Evolutionary conservation across 2,329 filamentous ascomycete species (phyloP).

Genomic region (Emmonsia crescens): DNA sequence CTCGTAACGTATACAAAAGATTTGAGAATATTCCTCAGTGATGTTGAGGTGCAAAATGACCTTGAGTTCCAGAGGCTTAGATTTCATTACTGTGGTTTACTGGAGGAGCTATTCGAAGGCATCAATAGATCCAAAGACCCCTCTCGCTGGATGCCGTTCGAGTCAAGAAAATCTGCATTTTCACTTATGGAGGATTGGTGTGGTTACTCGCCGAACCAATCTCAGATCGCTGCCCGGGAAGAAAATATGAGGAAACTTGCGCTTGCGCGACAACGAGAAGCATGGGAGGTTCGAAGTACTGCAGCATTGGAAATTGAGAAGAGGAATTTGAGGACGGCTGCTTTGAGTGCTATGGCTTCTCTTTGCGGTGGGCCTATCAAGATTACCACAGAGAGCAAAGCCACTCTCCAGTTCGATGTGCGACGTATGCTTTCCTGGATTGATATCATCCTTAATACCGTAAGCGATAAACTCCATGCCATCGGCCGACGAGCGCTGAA

Average conservation of each 20-base stretch:
- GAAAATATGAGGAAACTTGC: slow-evolving; percentile 78
- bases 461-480: slow-evolving; percentile 81
- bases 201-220: slow-evolving; percentile 85
- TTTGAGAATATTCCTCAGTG: slow-evolving; percentile 85
- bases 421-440: slow-evolving; percentile 91
- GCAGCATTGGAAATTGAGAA: slow-evolving; percentile 96
- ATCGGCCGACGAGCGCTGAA: slow-evolving; percentile 81
- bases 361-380: slow-evolving; percentile 72
- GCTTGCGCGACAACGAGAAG: slow-evolving; percentile 62
- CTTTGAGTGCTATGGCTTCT: slow-evolving; percentile 88
- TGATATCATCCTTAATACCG: slow-evolving; percentile 83
- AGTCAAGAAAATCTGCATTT: slow-evolving; percentile 89
- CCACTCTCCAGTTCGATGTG: slow-evolving; percentile 83
- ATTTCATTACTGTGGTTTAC: slow-evolving; percentile 84
- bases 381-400: slow-evolving; percentile 77
- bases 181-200: slow-evolving; percentile 99
- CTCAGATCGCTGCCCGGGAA: slow-evolving; percentile 68
- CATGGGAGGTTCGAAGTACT: slow-evolving; percentile 63
- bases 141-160: slow-evolving; percentile 92
- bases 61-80: slow-evolving; percentile 88
- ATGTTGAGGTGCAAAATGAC: slow-evolving; percentile 86
- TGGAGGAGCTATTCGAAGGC: slow-evolving; percentile 86
- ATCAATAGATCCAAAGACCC: slow-evolving; percentile 78
- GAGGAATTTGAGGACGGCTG: slow-evolving; percentile 77
- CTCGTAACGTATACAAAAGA: slow-evolving; percentile 85